Evolutionary conservation across 192 early-diverging fungal genomes (phyloP), one percentile per base, ranked within the genome.

Genomic region (Backusella macrospora): DNA sequence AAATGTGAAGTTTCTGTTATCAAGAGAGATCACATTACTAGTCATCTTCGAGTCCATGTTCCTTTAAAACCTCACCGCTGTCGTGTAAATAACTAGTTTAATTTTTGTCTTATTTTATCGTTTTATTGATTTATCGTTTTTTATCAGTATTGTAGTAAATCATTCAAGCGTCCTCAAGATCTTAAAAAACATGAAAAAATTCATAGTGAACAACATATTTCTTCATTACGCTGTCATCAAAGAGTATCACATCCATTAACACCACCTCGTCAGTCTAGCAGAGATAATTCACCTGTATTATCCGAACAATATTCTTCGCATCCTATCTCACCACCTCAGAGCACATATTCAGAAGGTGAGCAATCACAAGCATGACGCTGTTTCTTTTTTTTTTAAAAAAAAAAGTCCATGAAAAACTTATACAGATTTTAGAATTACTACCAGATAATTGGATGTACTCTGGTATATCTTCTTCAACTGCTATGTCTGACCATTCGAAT

Each of bases 21-120:
- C 21, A 99, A 99, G 86, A 84, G 97, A 73, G 97, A 99, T 81
- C 97, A 99, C 79, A 93, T 98, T 62, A 99, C 96, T n/a, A 93
- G 91, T n/a, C 97, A 99, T 76, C 82, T 98, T 73, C 86, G 96
- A 68, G 92, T 96, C 52, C 97, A 99, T 78, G 90, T 99, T 6
- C 90, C 94, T 8, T 87, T 95, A 21, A 97, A 97, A 83, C 97
- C 97, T 8, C 89, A 95, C 82, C 81, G 82, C 38, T 99, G 97
- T 83, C 71, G 76, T 62, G 92, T 93, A 85, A 42, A 64, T 59
- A 46, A 21, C 2, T 6, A 8, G 23, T 62, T 2, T 18, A 42
- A 5, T 18, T 16, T n/a, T 43, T 49, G 26, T 8, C 29, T 44
- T 62, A 23, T 48, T 43, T 45, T 26, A n/a, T 62, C 46, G 6